Base-by-base conservation (phyloP, 202 grass and related monocot genomes). In the Cymbopogon flexuosus region DNA sequence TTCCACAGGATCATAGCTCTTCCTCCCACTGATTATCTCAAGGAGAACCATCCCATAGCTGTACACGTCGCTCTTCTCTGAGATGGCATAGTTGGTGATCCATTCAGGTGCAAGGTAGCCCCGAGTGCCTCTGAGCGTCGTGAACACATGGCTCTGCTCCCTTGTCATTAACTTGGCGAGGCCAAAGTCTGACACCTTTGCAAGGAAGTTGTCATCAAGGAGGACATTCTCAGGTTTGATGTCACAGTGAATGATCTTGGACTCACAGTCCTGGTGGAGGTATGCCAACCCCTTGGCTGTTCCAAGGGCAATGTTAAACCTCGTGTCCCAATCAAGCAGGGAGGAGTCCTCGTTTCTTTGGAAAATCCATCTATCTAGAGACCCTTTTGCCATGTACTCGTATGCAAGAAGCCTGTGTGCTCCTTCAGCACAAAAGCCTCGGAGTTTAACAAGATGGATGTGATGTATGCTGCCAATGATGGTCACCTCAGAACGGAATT, bases 161-260 rank as follows among this genome's bases (percentile, higher is more conserved):
- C 96, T 91, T 59, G 90, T 99, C 96, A 99, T 99, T 51, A 99
- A 43, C 73, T 99, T 99, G 10, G 96, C 96, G 14, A 99, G 96
- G 23, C 96, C 96, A 69, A 99, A 99, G 73, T 99, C 96, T n/a
- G 96, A 99, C 30, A 99, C 96, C 81, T 95, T 99, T 8, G 93
- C 92, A 15, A 75, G 14, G 52, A 88, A 99, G 67, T 99, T 87
- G 1, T 99, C 92, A 29, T 99, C 90, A 18, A 96, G 92, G n/a
- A 99, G 87, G 29, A 99, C 90, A 72, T 99, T 99, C 72, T 99
- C 92, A 10, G 96, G 96, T 70, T 99, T 99, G 76, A 99, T 99
- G 70, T 99, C 96, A 33, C 96, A 99, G 67, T 99, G 90, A 81
- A 99, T 49, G 18, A 99, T 99, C 80, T 90, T 99, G 0, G 92